Conservation (phyloP, 257 asterid genomes). For the Plectranthus barbatus region DNA sequence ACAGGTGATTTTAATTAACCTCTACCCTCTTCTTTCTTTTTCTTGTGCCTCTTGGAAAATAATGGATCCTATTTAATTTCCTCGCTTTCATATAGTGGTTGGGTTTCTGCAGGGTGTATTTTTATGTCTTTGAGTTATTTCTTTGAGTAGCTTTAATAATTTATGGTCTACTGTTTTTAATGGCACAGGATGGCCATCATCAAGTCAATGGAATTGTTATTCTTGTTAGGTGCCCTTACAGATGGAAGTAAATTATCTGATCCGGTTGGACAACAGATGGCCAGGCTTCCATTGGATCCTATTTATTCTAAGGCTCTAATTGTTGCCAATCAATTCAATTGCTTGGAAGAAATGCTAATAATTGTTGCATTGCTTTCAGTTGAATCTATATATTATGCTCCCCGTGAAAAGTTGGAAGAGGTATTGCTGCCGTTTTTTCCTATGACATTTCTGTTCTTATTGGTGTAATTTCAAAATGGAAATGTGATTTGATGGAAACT, state of each 20-base stretch:
- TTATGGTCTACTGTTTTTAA: slow-evolving; percentile 7
- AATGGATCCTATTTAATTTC: neutral
- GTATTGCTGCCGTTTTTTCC: slow-evolving; percentile 28
- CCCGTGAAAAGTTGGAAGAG: slow-evolving; percentile 95
- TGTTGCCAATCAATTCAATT: slow-evolving; percentile 68
- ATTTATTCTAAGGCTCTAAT: slow-evolving; percentile 83
- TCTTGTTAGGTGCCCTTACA: slow-evolving; percentile 84
- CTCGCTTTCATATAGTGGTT: neutral
- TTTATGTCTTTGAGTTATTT: neutral
- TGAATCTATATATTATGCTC: slow-evolving; percentile 83
- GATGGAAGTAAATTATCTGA: slow-evolving; percentile 71
- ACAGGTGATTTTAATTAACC: slow-evolving; percentile 40
- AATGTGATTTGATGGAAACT: neutral
- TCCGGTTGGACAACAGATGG: slow-evolving; percentile 85
- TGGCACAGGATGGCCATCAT: slow-evolving; percentile 66
- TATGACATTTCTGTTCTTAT: neutral
- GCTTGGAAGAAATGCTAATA: slow-evolving; percentile 90
- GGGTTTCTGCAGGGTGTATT: neutral
- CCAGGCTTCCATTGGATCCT: slow-evolving; percentile 88
- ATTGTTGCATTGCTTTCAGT: slow-evolving; percentile 86
- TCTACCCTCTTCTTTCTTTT: neutral
- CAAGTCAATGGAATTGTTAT: slow-evolving; percentile 78
- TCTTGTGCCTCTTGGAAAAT: neutral
- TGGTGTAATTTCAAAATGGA: neutral
- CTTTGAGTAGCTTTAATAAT: neutral